Evolutionary conservation across 352 stramenopile species (phyloP).

Genomic region (Pythium oligandrum): DNA sequence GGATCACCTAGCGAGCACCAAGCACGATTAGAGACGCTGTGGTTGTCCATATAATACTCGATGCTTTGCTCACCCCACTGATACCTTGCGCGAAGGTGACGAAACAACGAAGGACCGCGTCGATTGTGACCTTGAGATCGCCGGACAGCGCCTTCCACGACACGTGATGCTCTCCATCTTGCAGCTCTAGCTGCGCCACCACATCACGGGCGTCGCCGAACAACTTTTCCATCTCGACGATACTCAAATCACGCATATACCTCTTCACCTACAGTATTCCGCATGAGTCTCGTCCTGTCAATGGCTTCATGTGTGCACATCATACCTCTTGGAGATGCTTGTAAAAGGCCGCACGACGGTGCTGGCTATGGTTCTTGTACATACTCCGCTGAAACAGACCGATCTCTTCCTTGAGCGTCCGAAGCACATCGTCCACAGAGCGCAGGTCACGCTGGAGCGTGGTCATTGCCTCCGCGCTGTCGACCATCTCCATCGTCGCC

Average conservation of each 20-base stretch:
- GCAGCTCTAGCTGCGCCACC: conserved; percentile 38
- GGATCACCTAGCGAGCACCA: conserved; percentile 25
- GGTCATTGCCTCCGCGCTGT: conserved; percentile 26
- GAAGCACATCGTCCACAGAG: conserved; percentile 29
- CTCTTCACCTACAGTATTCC: conserved; percentile 48
- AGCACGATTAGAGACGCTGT: neutral
- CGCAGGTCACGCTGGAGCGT: conserved; percentile 35
- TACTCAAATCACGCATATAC: conserved; percentile 38
- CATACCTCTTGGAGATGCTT: conserved; percentile 65
- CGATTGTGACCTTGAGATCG: conserved; percentile 51
- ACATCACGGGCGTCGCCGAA: conserved; percentile 37
- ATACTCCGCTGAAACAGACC: conserved; percentile 70
- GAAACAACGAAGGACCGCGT: conserved; percentile 45
- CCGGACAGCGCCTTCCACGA: conserved; percentile 65
- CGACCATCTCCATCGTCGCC: conserved; percentile 5
- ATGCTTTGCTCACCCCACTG: neutral
- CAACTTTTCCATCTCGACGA: conserved; percentile 28
- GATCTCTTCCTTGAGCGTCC: conserved; percentile 48
- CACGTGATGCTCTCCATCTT: conserved; percentile 58
- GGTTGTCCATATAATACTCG: too few species aligned
- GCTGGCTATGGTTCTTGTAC: conserved; percentile 89
- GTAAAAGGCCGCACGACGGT: conserved; percentile 77
- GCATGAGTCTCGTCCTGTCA: too few species aligned
- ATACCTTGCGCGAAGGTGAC: conserved; percentile 16
- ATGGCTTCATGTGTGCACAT: too few species aligned